Evolutionary conservation across 208 protist genomes (phyloP), one percentile per base, ranked within the genome.

Genomic region (Wallacemonas sp.): DNA sequence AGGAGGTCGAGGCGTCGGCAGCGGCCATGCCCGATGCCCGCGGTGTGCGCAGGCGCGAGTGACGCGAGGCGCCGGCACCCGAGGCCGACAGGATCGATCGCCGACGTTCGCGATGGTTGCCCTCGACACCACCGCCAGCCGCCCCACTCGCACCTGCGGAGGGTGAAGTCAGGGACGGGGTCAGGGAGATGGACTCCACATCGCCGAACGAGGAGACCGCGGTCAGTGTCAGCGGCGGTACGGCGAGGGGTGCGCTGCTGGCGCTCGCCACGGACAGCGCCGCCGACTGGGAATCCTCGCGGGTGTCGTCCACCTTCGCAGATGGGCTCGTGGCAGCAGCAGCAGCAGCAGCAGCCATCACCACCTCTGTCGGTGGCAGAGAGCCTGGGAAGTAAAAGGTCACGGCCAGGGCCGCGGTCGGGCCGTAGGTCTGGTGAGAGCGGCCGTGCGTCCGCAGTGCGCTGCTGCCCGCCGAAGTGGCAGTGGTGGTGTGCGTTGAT

Each of bases 381-480:
- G 62, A 26, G 33, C 62, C 62, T 3, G 62, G 62, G 45, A 67
- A 67, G 62, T 67, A 50, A 2, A 67, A 5, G 32, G 36, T 23
- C 29, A 67, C 46, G 32, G 44, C 20, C 32, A 67, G 46, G 4
- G 32, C 20, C 0, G 62, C 32, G 11, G 44, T 50, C 39, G 57
- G 39, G 18, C 54, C 36, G 36, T 0, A 14, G 7, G 36, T 41
- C 7, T 12, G 44, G n/a, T n/a, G n/a, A n/a, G n/a, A n/a, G n/a
- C n/a, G n/a, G n/a, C n/a, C 44, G 44, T 49, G 26, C 48, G 7
- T 12, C 25, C 26, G 10, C 3, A 55, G 25, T 32, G 48, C 26
- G 5, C 23, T 25, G 25, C n/a, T n/a, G n/a, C n/a, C n/a, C n/a
- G n/a, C 26, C n/a, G 29, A 5, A 62, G 32, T 31, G 14, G 46